Conservation (phyloP, 352 stramenopile species). For the Aphanomyces astaci region DNA sequence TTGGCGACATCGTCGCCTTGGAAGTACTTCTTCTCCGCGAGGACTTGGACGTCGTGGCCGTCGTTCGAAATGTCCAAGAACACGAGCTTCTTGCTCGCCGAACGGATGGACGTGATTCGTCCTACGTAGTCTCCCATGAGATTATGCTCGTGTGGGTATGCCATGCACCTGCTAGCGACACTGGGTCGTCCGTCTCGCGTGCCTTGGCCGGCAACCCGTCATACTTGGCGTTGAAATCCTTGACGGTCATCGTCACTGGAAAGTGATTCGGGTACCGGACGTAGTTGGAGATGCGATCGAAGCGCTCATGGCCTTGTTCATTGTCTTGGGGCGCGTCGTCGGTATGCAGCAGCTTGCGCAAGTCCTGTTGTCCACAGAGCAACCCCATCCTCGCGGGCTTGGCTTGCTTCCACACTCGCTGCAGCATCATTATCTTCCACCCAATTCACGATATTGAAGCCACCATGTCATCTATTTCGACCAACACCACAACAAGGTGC, state of each 20-base stretch:
- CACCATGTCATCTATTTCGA: not conserved
- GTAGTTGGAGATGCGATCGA: slow-evolving; percentile 44
- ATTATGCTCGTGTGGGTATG: not conserved
- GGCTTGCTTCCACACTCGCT: not conserved
- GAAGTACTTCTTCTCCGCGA: slow-evolving; percentile 71
- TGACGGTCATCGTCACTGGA: slow-evolving; percentile 53
- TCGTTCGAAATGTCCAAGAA: slow-evolving; percentile 70
- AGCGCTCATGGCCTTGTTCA: slow-evolving; percentile 33
- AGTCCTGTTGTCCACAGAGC: not conserved
- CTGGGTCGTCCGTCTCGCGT: slow-evolving; percentile 40
- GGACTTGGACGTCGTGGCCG: slow-evolving; percentile 56
- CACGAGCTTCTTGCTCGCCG: slow-evolving; percentile 75
- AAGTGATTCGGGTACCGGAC: slow-evolving; percentile 58
- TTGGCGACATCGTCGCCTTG: slow-evolving; percentile 37
- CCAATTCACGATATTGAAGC: not conserved
- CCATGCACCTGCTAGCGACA: slow-evolving; percentile 48
- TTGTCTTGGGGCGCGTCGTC: not conserved
- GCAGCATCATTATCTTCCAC: slow-evolving; percentile 1
- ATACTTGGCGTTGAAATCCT: slow-evolving; percentile 55
- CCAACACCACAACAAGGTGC: not conserved
- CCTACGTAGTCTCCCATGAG: slow-evolving; percentile 26
- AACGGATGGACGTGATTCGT: slow-evolving; percentile 65
- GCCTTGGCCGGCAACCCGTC: slow-evolving; percentile 43
- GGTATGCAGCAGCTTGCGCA: not conserved
- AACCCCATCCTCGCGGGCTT: not conserved